phyloP scores from a whole-genome alignment of 2,329 filamentous ascomycete species.

The Coniochaeta ligniaria region DNA sequence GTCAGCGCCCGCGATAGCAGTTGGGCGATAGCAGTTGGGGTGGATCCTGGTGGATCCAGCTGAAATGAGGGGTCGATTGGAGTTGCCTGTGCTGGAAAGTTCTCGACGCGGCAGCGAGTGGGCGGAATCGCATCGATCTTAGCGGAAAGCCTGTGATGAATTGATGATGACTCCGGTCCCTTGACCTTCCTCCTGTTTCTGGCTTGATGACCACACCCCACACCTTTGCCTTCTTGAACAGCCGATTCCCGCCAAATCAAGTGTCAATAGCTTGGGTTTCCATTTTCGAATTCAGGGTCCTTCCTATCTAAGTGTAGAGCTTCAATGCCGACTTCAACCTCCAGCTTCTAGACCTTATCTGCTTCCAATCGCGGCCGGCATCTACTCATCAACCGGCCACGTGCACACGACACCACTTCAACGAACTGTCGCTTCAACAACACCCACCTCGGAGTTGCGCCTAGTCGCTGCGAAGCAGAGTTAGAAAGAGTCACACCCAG shows the following conservation, averaged over 20 bases:
- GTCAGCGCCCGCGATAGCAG: not conserved
- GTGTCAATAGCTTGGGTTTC: not conserved
- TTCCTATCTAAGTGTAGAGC: not conserved
- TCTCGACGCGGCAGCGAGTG: not conserved
- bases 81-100: not conserved
- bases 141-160: conserved; percentile 2
- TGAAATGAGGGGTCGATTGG: not conserved
- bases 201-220: not conserved
- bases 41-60: not conserved
- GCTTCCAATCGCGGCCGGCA: not conserved
- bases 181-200: not conserved
- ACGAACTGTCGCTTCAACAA: not conserved
- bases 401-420: not conserved
- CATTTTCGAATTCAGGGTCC: not conserved
- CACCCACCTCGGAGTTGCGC: not conserved
- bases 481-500: not conserved
- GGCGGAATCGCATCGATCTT: conserved; percentile 1
- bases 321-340: not conserved
- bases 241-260: not conserved
- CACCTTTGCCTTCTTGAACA: not conserved
- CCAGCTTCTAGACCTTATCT: not conserved
- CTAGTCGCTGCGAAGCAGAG: not conserved
- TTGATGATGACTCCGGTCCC: not conserved
- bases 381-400: not conserved
- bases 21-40: no score